Evolutionary conservation across 78 protist species (phyloP).

Genomic region (Monocercomonoides exilis): DNA sequence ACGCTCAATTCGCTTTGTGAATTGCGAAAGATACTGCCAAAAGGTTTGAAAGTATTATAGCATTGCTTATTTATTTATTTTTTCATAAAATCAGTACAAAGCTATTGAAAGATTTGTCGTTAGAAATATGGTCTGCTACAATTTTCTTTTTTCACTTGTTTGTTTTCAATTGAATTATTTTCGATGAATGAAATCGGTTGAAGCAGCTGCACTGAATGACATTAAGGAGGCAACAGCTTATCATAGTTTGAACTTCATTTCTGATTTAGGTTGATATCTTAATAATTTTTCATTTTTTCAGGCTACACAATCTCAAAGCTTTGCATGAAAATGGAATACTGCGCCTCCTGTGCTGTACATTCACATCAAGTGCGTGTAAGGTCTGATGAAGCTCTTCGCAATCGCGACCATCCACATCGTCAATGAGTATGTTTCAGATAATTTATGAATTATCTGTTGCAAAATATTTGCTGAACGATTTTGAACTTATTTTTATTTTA

Average conservation of each 20-base stretch:
- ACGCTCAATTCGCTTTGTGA: constrained; percentile 74
- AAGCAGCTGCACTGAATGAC: constrained; percentile 82
- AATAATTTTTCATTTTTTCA: not conserved
- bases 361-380: constrained; percentile 85
- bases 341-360: constrained; percentile 97
- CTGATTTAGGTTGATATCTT: not conserved
- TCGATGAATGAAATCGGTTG: no score
- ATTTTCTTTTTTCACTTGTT: no score
- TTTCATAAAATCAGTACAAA: constrained; percentile 59
- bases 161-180: no score
- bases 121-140: constrained; percentile 76
- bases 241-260: constrained; percentile 36
- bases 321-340: constrained; percentile 87
- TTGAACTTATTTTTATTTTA: no score
- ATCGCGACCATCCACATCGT: constrained; percentile 47
- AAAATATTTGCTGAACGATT: no score
- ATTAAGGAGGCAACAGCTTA: constrained; percentile 68
- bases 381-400: constrained; percentile 55
- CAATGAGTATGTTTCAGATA: constrained; percentile 3
- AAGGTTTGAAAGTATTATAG: constrained; percentile 59
- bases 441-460: no score
- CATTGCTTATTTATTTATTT: not conserved
- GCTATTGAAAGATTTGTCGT: constrained; percentile 67
- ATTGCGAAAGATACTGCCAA: constrained; percentile 84
- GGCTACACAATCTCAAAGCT: constrained; percentile 86